Evolutionary conservation across 306 rosid species (phyloP).

Genomic region (Lathyrus sativus): DNA sequence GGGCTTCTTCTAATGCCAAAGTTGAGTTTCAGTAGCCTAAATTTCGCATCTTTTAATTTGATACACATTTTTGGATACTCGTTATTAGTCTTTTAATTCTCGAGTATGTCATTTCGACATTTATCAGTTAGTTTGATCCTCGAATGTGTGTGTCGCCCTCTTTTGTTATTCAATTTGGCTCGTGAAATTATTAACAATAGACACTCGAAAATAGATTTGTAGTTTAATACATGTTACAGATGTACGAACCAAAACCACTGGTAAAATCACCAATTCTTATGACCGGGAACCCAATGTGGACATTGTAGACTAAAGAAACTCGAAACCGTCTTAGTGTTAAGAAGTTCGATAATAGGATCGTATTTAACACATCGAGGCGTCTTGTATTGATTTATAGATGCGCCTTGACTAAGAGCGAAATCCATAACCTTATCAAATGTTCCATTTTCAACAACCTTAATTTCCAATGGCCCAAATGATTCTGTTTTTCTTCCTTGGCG

Average conservation of each 20-base stretch:
- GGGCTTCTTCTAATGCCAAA: slow-evolving; percentile 82
- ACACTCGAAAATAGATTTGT: too few relatives aligned
- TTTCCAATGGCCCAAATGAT: slow-evolving; percentile 62
- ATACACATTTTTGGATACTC: too few relatives aligned
- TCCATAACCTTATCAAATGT: slow-evolving; percentile 67
- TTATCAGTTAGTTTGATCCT: too few relatives aligned
- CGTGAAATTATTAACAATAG: too few relatives aligned
- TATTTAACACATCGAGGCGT: slow-evolving; percentile 58
- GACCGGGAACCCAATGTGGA: slow-evolving; percentile 58
- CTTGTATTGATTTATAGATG: slow-evolving; percentile 72
- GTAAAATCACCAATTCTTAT: slow-evolving; percentile 39
- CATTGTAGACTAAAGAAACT: slow-evolving; percentile 51
- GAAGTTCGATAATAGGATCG: slow-evolving; percentile 48
- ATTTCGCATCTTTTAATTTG: too few relatives aligned
- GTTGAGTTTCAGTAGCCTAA: slow-evolving; percentile 48
- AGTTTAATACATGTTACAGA: too few relatives aligned
- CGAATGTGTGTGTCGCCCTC: too few relatives aligned
- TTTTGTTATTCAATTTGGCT: too few relatives aligned
- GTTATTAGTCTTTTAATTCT: too few relatives aligned
- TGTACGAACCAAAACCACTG: too few relatives aligned
- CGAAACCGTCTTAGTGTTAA: slow-evolving; percentile 45
- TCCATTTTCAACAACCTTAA: slow-evolving; percentile 57
- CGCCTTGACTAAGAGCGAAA: slow-evolving; percentile 54
- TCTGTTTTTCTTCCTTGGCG: slow-evolving; percentile 60
- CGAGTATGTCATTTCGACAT: too few relatives aligned